These are phyloP conservation scores for Colletotrichum filicis DNA, from an alignment of 2,329 filamentous ascomycete species.

Conservation along the genomic window DNA sequence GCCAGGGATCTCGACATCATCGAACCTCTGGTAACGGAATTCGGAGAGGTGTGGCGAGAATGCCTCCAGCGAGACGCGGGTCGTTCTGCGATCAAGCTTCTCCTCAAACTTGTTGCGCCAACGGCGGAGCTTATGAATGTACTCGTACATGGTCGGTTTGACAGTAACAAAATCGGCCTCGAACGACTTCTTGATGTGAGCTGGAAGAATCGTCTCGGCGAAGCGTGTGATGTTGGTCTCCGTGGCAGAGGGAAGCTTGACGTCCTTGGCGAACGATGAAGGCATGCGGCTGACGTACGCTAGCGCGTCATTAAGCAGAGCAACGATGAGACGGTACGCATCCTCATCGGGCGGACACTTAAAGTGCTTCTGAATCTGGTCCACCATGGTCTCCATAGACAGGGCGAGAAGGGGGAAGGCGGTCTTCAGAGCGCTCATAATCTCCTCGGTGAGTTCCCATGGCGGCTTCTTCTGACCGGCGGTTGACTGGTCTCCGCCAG, in stretches of 20 bases:
- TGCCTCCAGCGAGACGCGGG: constrained; percentile 79
- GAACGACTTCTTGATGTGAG: constrained; percentile 95
- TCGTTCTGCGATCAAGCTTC: constrained; percentile 87
- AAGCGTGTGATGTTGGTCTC: constrained; percentile 98
- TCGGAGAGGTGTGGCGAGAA: constrained; percentile 94
- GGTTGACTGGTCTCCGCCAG: constrained; percentile 36
- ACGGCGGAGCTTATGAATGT: constrained; percentile 94
- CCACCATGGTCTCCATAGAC: constrained; percentile 99
- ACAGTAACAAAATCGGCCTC: constrained; percentile 96
- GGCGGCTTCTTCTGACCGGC: constrained; percentile 76
- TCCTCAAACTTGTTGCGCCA: constrained; percentile 99
- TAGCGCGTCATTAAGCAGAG: constrained; percentile 92
- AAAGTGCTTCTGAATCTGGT: constrained; percentile 99
- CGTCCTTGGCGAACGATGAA: constrained; percentile 86
- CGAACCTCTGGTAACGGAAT: constrained; percentile 97
- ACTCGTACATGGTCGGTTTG: constrained; percentile 98
- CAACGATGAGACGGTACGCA: constrained; percentile 97
- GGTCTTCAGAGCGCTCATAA: constrained; percentile 95
- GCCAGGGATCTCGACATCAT: constrained; percentile 97
- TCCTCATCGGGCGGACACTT: constrained; percentile 99
- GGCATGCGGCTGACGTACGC: constrained; percentile 93
- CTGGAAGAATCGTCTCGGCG: constrained; percentile 92
- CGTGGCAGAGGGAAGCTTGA: constrained; percentile 88
- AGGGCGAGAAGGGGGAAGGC: constrained; percentile 94
- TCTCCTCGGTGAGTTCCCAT: constrained; percentile 96